phyloP scores from a whole-genome alignment of 768 basidiomycete species.

The Leccinum broughii region DNA sequence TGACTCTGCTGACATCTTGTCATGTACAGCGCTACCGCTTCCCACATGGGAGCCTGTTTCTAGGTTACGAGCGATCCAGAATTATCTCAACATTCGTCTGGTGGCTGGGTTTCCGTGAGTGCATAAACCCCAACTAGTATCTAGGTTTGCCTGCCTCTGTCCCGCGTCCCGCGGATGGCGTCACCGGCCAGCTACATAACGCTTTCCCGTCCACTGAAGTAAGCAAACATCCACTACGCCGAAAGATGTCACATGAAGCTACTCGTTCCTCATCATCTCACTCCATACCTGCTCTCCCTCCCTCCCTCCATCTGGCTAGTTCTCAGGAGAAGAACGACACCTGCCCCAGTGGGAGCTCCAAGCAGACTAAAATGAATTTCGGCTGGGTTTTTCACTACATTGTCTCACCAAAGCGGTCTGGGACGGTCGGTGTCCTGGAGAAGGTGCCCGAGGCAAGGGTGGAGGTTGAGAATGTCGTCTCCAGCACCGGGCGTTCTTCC shows the following conservation, averaged over 20 bases:
- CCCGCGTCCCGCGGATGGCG: conserved; percentile 4
- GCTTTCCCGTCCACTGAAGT: conserved; percentile 2
- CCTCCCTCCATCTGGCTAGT: conserved; percentile 15
- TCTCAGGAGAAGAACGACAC: conserved; percentile 10
- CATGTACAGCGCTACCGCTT: conserved; percentile 3
- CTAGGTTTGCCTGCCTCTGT: neutral
- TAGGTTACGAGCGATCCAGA: conserved; percentile 11
- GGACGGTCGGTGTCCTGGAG: conserved; percentile 1
- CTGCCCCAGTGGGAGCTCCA: conserved; percentile 33
- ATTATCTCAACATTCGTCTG: conserved; percentile 1
- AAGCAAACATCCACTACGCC: conserved; percentile 1
- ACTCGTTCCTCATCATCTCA: conserved; percentile 10
- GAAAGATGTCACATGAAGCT: conserved; percentile 13
- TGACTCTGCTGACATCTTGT: neutral
- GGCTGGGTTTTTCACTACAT: conserved; percentile 44
- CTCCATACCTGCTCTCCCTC: conserved; percentile 14
- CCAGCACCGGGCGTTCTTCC: neutral
- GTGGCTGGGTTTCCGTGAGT: conserved; percentile 4
- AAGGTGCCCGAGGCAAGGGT: conserved; percentile 1
- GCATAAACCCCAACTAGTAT: conserved; percentile 1
- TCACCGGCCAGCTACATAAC: conserved; percentile 6
- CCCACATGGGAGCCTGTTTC: conserved; percentile 14
- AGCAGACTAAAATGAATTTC: conserved; percentile 39
- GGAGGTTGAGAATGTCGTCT: conserved; percentile 3
- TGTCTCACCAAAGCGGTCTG: conserved; percentile 15